Evolutionary conservation across 2,329 filamentous ascomycete species (phyloP), one percentile per base, ranked within the genome.

Genomic region (Aspergillus fijiensis): DNA sequence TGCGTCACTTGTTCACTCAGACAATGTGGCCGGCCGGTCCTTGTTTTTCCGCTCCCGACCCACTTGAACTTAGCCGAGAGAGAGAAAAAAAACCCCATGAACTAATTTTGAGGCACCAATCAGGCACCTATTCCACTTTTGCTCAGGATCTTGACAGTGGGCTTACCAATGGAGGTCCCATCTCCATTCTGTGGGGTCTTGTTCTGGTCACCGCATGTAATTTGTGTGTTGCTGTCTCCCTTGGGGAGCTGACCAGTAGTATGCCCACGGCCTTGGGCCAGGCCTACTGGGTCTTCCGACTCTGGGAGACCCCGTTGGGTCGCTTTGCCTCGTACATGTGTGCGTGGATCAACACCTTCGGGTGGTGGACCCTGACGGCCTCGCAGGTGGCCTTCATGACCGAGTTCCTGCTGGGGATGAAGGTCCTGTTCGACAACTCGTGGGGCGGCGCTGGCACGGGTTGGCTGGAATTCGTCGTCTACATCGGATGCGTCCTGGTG

Each of bases 171-270:
- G 88, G 88, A 19, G 86, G 89, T 69, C 81, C 82, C 19, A 87
- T 89, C n/a, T 89, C 87, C 33, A 82, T 90, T 42, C 76, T 91
- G 60, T 91, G 85, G 81, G 89, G 88, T 49, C 90, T 84, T 85
- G 79, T 89, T 19, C 71, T 88, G 39, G 82, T 89, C 16, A 86
- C 85, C 3, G 71, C 87, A 51, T 84, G 89, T 64, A 87, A 85
- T 10, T 75, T 86, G 48, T 81, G 80, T 61, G 87, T 90, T 60
- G 87, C 86, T 45, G 83, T 84, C 21, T 88, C 85, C 14, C 77
- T 89, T 51, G 87, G 86, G 14, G 87, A 89, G 72, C 89, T 89
- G 58, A 87, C 85, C 70, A 85, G 82, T 63, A 81, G 79, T 63
- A 86, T 86, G 84, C 85, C 85, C 4, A 86, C 84, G 0, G 84